phyloP scores from a whole-genome alignment of 805 yeast species.

The Hanseniaspora lachancei region DNA sequence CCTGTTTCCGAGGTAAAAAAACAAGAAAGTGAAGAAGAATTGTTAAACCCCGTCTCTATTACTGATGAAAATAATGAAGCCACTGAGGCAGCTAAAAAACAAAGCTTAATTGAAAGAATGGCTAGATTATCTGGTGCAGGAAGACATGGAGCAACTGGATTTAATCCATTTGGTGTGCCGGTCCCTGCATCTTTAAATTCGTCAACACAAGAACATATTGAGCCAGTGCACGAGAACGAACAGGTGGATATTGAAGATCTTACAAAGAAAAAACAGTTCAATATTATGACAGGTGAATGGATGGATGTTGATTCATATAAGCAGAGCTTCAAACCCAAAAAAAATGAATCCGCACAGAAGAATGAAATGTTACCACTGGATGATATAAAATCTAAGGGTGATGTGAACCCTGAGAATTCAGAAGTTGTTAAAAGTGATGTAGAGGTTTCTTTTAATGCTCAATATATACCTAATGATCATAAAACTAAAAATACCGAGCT shows the following conservation, averaged over 20 bases:
- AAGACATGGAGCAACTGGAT: slow-evolving; percentile 44
- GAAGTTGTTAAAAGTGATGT: too few species aligned
- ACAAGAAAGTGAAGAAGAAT: slow-evolving; percentile 25
- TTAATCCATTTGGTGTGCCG: slow-evolving; percentile 32
- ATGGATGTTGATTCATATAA: slow-evolving; percentile 4
- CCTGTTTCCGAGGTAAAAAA: neutral
- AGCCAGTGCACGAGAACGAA: slow-evolving; percentile 16
- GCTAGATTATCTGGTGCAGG: slow-evolving; percentile 85
- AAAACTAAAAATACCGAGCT: neutral
- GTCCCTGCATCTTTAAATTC: slow-evolving; percentile 20
- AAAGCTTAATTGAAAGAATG: slow-evolving; percentile 79
- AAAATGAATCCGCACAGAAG: neutral
- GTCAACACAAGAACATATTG: slow-evolving; percentile 21
- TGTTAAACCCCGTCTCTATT: slow-evolving; percentile 37
- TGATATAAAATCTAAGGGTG: neutral
- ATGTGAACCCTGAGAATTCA: neutral
- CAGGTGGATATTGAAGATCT: neutral
- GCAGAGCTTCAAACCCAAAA: neutral
- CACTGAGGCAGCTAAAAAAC: slow-evolving; percentile 59
- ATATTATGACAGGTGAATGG: slow-evolving; percentile 8
- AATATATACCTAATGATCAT: neutral
- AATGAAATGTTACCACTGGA: neutral
- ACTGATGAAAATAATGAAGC: slow-evolving; percentile 39
- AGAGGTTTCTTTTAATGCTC: neutral
- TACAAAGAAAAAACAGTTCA: slow-evolving; percentile 3